Evolutionary conservation across 2,329 filamentous ascomycete species (phyloP).

Genomic region (Chaetomium strumarium): DNA sequence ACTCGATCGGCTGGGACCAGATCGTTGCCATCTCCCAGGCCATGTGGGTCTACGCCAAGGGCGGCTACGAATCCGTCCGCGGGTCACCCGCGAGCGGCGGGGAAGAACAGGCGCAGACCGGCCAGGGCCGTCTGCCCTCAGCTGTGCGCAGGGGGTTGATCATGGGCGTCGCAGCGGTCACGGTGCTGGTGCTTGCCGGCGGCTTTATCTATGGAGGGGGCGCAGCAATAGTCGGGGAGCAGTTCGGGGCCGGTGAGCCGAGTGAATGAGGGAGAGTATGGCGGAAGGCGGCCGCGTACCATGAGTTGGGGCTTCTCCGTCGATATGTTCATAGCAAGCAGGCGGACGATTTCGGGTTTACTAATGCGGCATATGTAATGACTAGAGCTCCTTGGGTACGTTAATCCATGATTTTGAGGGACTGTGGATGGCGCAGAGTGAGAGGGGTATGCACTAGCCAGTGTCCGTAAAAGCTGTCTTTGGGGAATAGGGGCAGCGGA

Average conservation of each 20-base stretch:
- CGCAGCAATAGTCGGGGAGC: not conserved
- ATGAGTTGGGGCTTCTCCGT: not conserved
- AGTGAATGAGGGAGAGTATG: not conserved
- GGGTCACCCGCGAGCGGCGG: not conserved
- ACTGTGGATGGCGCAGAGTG: too few relatives aligned
- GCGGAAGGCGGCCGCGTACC: not conserved
- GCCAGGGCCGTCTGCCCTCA: conserved; percentile 16
- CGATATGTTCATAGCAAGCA: not conserved
- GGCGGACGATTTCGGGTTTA: not conserved
- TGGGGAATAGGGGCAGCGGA: not conserved
- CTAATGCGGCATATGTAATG: not conserved
- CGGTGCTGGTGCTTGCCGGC: conserved; percentile 18
- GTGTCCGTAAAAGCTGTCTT: not conserved
- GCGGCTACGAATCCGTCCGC: conserved; percentile 17
- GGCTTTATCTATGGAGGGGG: conserved; percentile 20
- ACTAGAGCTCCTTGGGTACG: not conserved
- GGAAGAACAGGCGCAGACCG: not conserved
- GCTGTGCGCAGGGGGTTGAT: conserved; percentile 23
- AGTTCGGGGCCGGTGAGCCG: not conserved
- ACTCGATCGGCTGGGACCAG: conserved; percentile 39
- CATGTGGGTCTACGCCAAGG: conserved; percentile 17
- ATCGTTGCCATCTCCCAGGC: conserved; percentile 19
- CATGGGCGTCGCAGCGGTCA: conserved; percentile 15
- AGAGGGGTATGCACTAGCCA: not conserved
- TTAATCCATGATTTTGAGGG: not conserved